Conservation (phyloP, 2,329 filamentous ascomycete species). For the Immersiporthe knoxdaviesiana region DNA sequence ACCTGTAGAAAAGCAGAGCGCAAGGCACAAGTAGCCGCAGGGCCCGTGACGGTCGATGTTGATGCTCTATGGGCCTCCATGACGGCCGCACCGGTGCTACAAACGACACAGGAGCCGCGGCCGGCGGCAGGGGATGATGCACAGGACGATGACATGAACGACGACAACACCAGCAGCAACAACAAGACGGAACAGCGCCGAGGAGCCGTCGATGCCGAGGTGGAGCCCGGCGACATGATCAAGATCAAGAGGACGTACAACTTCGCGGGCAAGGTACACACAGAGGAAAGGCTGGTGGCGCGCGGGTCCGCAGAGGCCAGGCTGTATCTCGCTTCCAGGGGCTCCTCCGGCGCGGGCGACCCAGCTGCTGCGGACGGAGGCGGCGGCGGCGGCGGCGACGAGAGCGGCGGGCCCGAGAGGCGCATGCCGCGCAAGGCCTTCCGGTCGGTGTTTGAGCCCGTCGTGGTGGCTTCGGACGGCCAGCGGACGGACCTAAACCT, state of each 20-base stretch:
- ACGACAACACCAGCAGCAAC: too few species aligned
- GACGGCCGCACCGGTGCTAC: constrained; percentile 50
- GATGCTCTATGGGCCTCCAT: constrained; percentile 73
- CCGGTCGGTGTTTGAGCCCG: constrained; percentile 65
- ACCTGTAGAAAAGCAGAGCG: constrained; percentile 58
- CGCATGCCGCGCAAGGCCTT: constrained; percentile 58
- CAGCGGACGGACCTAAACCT: constrained; percentile 62
- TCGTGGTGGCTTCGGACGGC: constrained; percentile 44
- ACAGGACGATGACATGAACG: too few species aligned
- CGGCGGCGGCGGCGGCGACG: too few species aligned
- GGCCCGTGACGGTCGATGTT: constrained; percentile 70
- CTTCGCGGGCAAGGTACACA: constrained; percentile 73
- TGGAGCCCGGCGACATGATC: constrained; percentile 49
- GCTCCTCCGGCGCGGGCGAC: constrained; percentile 34
- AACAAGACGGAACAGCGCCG: constrained; percentile 29
- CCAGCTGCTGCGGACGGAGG: constrained; percentile 35
- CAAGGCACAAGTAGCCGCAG: constrained; percentile 54
- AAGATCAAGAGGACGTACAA: constrained; percentile 74
- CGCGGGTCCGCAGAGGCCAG: constrained; percentile 68
- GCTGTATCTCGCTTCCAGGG: constrained; percentile 60
- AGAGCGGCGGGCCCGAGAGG: constrained; percentile 43
- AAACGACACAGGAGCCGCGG: constrained; percentile 29
- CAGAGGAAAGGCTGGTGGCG: constrained; percentile 71
- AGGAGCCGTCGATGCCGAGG: constrained; percentile 14
- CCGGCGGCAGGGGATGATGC: constrained; percentile 14